Evolutionary conservation across 23 red algal genomes (phyloP).

Genomic region (Pyropia yezoensis): DNA sequence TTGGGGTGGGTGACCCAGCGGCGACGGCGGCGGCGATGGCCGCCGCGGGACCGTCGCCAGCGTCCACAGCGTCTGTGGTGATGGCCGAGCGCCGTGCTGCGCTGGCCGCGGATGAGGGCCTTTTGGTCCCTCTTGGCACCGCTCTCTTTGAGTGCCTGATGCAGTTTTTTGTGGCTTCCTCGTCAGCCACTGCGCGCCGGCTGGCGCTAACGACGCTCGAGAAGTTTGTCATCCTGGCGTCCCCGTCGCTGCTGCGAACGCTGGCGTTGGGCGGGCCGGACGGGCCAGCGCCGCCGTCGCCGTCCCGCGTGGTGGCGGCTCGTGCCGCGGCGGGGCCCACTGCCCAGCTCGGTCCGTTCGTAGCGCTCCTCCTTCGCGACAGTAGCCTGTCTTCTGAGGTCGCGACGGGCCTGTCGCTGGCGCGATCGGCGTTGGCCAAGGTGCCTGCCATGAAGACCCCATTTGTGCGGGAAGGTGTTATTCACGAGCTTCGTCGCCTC

Average conservation of each 20-base stretch:
- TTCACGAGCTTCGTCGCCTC: slow-evolving; percentile 36
- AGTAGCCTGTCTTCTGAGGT: slow-evolving; percentile 33
- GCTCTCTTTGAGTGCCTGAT: slow-evolving; percentile 42
- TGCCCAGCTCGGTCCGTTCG: slow-evolving; percentile 35
- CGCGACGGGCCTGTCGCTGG: slow-evolving; percentile 37
- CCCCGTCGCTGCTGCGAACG: slow-evolving; percentile 15
- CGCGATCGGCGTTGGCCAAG: slow-evolving; percentile 28
- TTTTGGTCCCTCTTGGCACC: slow-evolving; percentile 25
- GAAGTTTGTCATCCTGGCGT: slow-evolving; percentile 46
- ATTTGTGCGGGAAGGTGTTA: slow-evolving; percentile 69
- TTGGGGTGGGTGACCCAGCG: slow-evolving; percentile 26
- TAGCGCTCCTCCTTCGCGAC: slow-evolving; percentile 44
- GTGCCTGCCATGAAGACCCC: slow-evolving; percentile 28
- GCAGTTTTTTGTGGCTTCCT: slow-evolving; percentile 34
- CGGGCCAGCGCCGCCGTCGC: not conserved
- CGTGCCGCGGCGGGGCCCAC: not conserved
- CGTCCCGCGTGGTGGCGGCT: slow-evolving; percentile 1
- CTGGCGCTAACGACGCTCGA: slow-evolving; percentile 22
- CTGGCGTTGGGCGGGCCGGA: not conserved
- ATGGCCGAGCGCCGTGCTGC: slow-evolving; percentile 29
- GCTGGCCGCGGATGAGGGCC: slow-evolving; percentile 11
- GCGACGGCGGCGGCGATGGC: slow-evolving; percentile 2
- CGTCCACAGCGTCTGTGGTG: slow-evolving; percentile 19
- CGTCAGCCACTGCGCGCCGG: slow-evolving; percentile 24
- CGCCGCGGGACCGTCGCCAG: slow-evolving; percentile 6